Base-by-base conservation (phyloP, 371 early-diverging fungal genomes). In the Rhizopus sp. region DNA sequence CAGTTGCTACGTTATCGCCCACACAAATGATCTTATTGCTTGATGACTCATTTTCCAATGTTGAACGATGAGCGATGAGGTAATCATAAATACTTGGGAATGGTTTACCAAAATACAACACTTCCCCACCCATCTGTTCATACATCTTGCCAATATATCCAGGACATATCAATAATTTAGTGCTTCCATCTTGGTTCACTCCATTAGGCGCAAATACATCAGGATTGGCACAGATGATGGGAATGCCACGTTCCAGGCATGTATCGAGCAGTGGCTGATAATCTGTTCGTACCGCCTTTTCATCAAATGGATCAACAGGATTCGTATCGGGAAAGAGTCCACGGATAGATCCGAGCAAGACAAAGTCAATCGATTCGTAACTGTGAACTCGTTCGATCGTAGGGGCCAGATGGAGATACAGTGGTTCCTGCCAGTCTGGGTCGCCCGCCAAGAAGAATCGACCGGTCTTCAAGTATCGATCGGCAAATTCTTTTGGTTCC, bases 71-170 rank as follows among this genome's bases (percentile, higher is more conserved):
- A 12, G 41, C 34, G 5, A 69, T 4, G 12, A 78, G 29, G 48
- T 63, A 75, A 6, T 68, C 55, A 57, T 78, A 78, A 31, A 78
- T 75, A 35, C 71, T 73, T 15, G 62, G 45, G 44, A 63, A 73
- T 0, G 78, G 78, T 32, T 78, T 78, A 12, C 78, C 78, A 57
- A 78, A 78, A 42, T 75, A 75, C 3, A 78, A 54, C 3, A 78
- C 78, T 23, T 52, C 46, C 4, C 78, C 78, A 15, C 78, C 78
- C 66, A 75, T 67, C 13, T 59, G 54, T 23, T 70, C 71, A 47
- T 78, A 78, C 59, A 75, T 55, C 53, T 73, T 42, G 2, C 69
- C 78, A 5, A 78, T 52, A 55, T 63, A 78, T 0, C 78, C 78
- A 37, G 73, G 73, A 41, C 78, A 75, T 4, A 66, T 59, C 4